These are phyloP conservation scores for Austroboletus eburneus DNA, from an alignment of 768 basidiomycete species.

Conservation along the genomic window DNA sequence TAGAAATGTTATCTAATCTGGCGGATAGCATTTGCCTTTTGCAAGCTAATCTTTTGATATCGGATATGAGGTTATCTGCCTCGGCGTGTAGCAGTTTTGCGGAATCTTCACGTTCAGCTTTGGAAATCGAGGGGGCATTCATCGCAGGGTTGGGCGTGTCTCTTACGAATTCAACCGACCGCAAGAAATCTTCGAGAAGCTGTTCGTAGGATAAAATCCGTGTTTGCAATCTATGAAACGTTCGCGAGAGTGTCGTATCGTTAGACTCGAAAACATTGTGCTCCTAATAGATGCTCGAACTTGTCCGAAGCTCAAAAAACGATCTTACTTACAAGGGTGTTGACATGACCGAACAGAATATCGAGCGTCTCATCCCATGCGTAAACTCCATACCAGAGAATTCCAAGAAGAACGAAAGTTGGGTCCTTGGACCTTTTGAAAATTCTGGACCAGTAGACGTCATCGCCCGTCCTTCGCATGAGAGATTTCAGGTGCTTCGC, in stretches of 20 bases:
- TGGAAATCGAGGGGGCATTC: conserved; percentile 20
- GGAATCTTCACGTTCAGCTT: conserved; percentile 25
- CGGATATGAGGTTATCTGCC: conserved; percentile 43
- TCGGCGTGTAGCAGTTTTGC: conserved; percentile 32
- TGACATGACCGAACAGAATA: conserved; percentile 46
- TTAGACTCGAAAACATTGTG: conserved; percentile 36
- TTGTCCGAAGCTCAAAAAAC: neutral
- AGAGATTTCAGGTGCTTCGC: conserved; percentile 26
- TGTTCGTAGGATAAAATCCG: conserved; percentile 51
- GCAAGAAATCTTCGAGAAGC: conserved; percentile 52
- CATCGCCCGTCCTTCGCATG: conserved; percentile 23
- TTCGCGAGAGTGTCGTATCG: conserved; percentile 45
- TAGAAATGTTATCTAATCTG: conserved; percentile 24
- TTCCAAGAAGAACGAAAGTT: conserved; percentile 33
- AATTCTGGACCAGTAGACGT: conserved; percentile 35
- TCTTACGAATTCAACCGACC: conserved; percentile 45
- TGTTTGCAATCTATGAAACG: conserved; percentile 53
- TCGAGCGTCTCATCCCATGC: conserved; percentile 61
- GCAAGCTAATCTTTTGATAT: conserved; percentile 42
- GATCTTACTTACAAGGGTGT: conserved; percentile 36
- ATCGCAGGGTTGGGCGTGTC: conserved; percentile 50
- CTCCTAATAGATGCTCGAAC: conserved; percentile 35
- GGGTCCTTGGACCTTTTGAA: conserved; percentile 28
- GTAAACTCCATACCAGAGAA: conserved; percentile 58
- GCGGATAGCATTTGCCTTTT: conserved; percentile 21